Evolutionary conservation across 2,329 filamentous ascomycete species (phyloP).

Genomic region (Dryadomyces sulphureus): DNA sequence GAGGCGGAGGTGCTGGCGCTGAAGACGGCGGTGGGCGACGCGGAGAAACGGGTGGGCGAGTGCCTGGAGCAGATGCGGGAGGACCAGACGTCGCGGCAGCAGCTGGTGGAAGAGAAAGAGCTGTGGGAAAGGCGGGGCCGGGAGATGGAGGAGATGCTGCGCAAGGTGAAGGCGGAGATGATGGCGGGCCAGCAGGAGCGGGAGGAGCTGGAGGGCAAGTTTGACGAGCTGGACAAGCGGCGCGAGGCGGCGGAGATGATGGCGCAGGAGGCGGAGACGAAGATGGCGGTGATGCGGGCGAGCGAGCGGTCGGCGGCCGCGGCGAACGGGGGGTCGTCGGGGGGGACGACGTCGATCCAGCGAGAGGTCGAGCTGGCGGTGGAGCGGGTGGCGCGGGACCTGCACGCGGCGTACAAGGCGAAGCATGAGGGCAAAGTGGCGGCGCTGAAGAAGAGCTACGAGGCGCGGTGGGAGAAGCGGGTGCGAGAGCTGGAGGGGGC

Average conservation of each 20-base stretch:
- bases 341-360: conserved; percentile 11
- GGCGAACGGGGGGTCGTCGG: conserved; percentile 20
- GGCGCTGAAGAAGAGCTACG: conserved; percentile 73
- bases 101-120: conserved; percentile 58
- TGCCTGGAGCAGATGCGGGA: conserved; percentile 73
- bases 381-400: conserved; percentile 83
- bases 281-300: conserved; percentile 58
- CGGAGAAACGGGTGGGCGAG: conserved; percentile 81
- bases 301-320: conserved; percentile 32
- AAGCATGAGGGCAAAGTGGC: conserved; percentile 96
- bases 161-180: conserved; percentile 70
- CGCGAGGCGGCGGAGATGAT: conserved; percentile 61
- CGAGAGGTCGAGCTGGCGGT: conserved; percentile 70
- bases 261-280: conserved; percentile 61
- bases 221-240: conserved; percentile 64
- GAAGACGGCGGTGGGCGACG: conserved; percentile 76
- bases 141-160: conserved; percentile 72
- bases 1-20: conserved; percentile 82
- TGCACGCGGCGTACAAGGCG: conserved; percentile 86
- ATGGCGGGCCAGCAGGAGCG: conserved; percentile 63
- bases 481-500: conserved; percentile 62
- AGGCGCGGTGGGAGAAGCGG: conserved; percentile 79
- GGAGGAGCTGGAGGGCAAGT: conserved; percentile 59
- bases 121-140: conserved; percentile 73
- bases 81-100: conserved; percentile 54